Conservation (phyloP, 805 yeast genomes). For the Saccharomycodes ludwigii region DNA sequence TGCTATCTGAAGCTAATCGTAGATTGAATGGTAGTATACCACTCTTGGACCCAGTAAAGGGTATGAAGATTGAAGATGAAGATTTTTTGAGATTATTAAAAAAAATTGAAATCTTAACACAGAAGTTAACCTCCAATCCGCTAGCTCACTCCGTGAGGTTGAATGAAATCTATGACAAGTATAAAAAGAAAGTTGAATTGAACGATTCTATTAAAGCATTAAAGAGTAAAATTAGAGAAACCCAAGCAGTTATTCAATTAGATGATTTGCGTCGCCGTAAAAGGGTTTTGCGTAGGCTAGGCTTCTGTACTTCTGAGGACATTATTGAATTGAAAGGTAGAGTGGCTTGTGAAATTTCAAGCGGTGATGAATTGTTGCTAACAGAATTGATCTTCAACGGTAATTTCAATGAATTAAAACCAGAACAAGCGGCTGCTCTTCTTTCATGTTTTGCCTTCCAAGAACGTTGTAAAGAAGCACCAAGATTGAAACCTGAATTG, state of each 20-base stretch:
- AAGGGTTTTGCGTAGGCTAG: conserved; percentile 83
- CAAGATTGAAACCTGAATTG: conserved; percentile 75
- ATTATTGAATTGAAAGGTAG: conserved; percentile 93
- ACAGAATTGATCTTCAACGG: conserved; percentile 95
- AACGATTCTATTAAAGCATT: conserved; percentile 45
- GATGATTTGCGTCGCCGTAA: conserved; percentile 90
- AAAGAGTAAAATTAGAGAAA: conserved; percentile 59
- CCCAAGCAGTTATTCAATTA: conserved; percentile 84
- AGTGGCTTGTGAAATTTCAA: conserved; percentile 92
- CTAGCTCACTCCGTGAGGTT: conserved; percentile 49
- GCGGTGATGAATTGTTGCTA: conserved; percentile 71
- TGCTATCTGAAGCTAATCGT: conserved; percentile 66
- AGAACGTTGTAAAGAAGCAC: conserved; percentile 82
- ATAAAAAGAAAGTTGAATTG: conserved; percentile 49
- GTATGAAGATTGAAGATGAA: conserved; percentile 82
- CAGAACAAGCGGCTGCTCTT: conserved; percentile 87
- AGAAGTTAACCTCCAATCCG: conserved; percentile 61
- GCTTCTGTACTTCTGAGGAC: conserved; percentile 77
- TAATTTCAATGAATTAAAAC: conserved; percentile 74
- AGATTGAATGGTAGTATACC: conserved; percentile 89
- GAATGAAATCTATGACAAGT: conserved; percentile 50
- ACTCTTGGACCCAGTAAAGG: conserved; percentile 77
- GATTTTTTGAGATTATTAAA: conserved; percentile 60
- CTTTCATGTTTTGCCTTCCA: conserved; percentile 94
- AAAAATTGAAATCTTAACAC: conserved; percentile 73